Conservation (phyloP, 2,329 filamentous ascomycete species). For the Verruconis gallopava region DNA sequence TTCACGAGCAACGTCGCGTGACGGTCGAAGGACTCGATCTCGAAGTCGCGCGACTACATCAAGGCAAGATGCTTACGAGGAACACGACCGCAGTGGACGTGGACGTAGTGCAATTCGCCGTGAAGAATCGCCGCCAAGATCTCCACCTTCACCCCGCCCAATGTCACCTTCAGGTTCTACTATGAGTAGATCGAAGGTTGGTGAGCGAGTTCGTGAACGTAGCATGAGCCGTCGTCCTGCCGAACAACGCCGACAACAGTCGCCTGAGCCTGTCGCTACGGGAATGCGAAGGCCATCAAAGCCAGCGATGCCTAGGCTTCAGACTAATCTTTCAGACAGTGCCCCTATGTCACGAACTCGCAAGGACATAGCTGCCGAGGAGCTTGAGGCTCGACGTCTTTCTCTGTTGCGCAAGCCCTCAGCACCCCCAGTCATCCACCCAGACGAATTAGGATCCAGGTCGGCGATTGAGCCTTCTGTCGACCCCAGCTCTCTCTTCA, state of each 20-base stretch:
- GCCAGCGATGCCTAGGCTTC: slow-evolving; percentile 13
- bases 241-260: slow-evolving; percentile 3
- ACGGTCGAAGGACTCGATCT: slow-evolving; percentile 1
- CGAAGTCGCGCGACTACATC: background rate
- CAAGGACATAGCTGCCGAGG: slow-evolving; percentile 47
- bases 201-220: slow-evolving; percentile 8
- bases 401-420: slow-evolving; percentile 72
- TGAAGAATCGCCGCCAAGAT: background rate
- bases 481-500: slow-evolving; percentile 13
- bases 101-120: slow-evolving; percentile 3
- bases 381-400: slow-evolving; percentile 76
- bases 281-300: slow-evolving; percentile 19
- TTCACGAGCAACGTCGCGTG: background rate
- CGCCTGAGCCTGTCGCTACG: slow-evolving; percentile 6
- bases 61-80: slow-evolving; percentile 1
- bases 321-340: slow-evolving; percentile 12
- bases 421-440: slow-evolving; percentile 67
- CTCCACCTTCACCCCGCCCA: slow-evolving; percentile 4
- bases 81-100: slow-evolving; percentile 5
- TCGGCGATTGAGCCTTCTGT: slow-evolving; percentile 7
- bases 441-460: slow-evolving; percentile 34
- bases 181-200: slow-evolving; percentile 8
- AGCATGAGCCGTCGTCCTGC: slow-evolving; percentile 7
- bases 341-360: slow-evolving; percentile 24
- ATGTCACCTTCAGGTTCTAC: slow-evolving; percentile 8